phyloP scores from a whole-genome alignment of 768 basidiomycete species.

The Galerina marginata region DNA sequence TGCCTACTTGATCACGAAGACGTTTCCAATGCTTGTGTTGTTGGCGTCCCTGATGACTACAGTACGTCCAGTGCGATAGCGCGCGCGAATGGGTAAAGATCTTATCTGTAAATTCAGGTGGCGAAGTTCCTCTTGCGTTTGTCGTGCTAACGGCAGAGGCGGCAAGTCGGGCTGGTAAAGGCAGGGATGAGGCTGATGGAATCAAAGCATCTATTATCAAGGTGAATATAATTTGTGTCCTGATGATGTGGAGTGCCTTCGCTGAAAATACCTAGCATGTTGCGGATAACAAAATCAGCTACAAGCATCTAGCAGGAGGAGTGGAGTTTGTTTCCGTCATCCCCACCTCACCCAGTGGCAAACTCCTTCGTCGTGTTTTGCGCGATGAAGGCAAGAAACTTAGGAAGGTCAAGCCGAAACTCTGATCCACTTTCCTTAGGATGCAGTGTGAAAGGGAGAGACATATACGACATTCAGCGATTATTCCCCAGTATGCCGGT shows the following conservation, averaged over 20 bases:
- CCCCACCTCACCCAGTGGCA: slow-evolving; percentile 70
- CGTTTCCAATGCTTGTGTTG: slow-evolving; percentile 66
- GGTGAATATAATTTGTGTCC: slow-evolving; percentile 32
- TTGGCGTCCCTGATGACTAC: slow-evolving; percentile 70
- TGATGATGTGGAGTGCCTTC: neutral
- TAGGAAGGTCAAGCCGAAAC: slow-evolving; percentile 7
- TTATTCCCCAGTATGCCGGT: no score
- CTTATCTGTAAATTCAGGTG: slow-evolving; percentile 38
- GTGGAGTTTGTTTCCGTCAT: slow-evolving; percentile 60
- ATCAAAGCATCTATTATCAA: slow-evolving; percentile 54
- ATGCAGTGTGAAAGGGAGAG: neutral
- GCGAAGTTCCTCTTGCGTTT: slow-evolving; percentile 75
- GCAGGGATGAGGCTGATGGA: slow-evolving; percentile 31
- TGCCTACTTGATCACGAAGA: slow-evolving; percentile 65
- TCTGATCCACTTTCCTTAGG: neutral
- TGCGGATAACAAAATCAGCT: slow-evolving; percentile 56
- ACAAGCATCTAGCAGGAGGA: slow-evolving; percentile 65
- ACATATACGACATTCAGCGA: neutral
- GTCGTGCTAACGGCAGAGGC: slow-evolving; percentile 57
- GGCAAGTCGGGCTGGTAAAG: slow-evolving; percentile 35
- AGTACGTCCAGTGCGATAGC: slow-evolving; percentile 35
- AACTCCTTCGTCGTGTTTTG: slow-evolving; percentile 52
- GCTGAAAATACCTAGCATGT: slow-evolving; percentile 49
- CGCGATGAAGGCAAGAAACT: slow-evolving; percentile 51
- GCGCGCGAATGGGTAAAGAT: neutral